Percentiles rank a stretch among this genome's conserved stretches.
Conservation (phyloP, 768 basidiomycete genomes). For the Kwoniella heveanensis region DNA sequence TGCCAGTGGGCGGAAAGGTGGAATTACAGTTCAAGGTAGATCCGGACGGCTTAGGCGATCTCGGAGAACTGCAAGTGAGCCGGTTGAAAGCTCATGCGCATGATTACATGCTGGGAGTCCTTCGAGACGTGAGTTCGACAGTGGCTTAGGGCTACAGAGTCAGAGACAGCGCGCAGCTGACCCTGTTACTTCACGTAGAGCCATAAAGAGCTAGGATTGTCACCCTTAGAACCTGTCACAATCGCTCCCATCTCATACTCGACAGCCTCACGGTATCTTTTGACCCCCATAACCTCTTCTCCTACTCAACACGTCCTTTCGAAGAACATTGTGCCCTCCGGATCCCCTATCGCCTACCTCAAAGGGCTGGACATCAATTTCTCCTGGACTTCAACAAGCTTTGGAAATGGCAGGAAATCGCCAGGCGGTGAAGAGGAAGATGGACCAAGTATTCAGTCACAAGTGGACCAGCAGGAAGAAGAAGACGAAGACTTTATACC, state of each 20-base stretch:
- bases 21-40: constrained; percentile 20
- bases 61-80: neutral
- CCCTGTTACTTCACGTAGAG: too few species aligned
- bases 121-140: constrained; percentile 9
- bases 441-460: too few species aligned
- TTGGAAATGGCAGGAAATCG: neutral
- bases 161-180: too few species aligned
- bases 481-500: constrained; percentile 11
- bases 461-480: constrained; percentile 1
- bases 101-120: neutral
- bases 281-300: constrained; percentile 16
- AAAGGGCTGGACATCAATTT: constrained; percentile 15
- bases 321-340: constrained; percentile 19
- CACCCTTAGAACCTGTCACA: neutral
- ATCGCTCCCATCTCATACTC: neutral
- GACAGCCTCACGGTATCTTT: neutral
- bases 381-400: constrained; percentile 17
- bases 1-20: constrained; percentile 36
- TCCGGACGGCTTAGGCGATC: constrained; percentile 2
- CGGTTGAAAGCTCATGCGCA: neutral
- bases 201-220: neutral
- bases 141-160: too few species aligned
- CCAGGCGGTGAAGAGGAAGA: too few species aligned
- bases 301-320: constrained; percentile 14
- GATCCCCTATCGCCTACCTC: constrained; percentile 23